Evolutionary conservation across 2,329 filamentous ascomycete genomes (phyloP), one percentile per base, ranked within the genome.

Genomic region (Penicillium psychrosexuale): DNA sequence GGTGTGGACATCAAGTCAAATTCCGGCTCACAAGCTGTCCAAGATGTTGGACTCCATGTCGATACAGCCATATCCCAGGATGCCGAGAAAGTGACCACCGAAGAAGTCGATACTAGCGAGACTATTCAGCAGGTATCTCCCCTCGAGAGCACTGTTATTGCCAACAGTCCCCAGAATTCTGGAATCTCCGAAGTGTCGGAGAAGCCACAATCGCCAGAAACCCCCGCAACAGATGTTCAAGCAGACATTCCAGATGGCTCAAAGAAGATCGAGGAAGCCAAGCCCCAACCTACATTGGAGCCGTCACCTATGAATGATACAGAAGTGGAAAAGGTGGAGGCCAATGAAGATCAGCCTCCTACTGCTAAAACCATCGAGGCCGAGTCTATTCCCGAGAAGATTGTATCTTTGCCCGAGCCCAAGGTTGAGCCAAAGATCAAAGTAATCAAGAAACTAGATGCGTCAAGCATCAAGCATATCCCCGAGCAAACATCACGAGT

Each of bases 401-500:
- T 9, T 48, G 17, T 24, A 9, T 15, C 44, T 28, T 36, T 33
- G 8, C 34, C 34, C 4, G 22, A 53, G 43, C 43, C 44, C 15
- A 17, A 31, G 11, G 9, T 5, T 15, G 47, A 55, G 28, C 51
- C 44, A n/a, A 34, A 51, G 33, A 13, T 34, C 15, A 38, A 51
- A 13, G 52, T 55, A 12, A 27, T 55, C 47, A 55, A 45, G 28
- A 40, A 54, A 44, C 53, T 77, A 44, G 70, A 75, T 39, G 59
- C 62, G 11, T 67, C 66, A 36, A 71, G 71, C 4, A 69, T 77
- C 31, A 84, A 85, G 3, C 80, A 80, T 11, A 80, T 96, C 9
- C 89, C 90, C 0, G 77, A 80, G n/a, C 84, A 84, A 12, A 73
- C 91, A 33, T 94, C 91, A 1, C 87, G 84, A 57, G 83, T 96